A percentile compares a stretch with the other conserved stretches of the same genome.
Evolutionary conservation across 148 eudicot species (phyloP).

Genomic region (Silene conica): DNA sequence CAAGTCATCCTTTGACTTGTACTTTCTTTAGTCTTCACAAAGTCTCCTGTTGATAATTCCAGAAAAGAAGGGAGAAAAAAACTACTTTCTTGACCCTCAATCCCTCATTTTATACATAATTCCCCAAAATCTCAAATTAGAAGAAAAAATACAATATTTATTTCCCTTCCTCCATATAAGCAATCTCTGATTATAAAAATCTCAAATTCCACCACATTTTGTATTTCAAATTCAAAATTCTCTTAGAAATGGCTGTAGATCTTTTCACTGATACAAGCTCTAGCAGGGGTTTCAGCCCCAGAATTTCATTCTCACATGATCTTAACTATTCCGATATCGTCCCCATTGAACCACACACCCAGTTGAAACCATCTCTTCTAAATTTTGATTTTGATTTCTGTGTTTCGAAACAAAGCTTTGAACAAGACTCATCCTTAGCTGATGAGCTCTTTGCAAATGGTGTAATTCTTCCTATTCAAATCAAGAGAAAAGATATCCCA

Average conservation of each 20-base stretch:
- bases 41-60: background rate
- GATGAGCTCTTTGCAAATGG: conserved; percentile 84
- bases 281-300: conserved; percentile 48
- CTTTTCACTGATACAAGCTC: conserved; percentile 48
- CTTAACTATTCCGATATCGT: conserved; percentile 49
- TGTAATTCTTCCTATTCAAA: conserved; percentile 51
- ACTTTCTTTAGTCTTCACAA: background rate
- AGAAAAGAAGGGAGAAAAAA: background rate
- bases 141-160: background rate
- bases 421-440: conserved; percentile 56
- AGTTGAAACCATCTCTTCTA: conserved; percentile 31
- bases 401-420: conserved; percentile 31
- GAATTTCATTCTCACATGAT: conserved; percentile 87
- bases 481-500: conserved; percentile 31
- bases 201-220: conserved; percentile 3
- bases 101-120: no score
- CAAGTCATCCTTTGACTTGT: background rate
- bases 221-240: background rate
- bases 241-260: conserved; percentile 56
- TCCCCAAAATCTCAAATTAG: conserved; percentile 13
- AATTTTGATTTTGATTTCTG: conserved; percentile 72
- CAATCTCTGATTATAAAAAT: background rate
- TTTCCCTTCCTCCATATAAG: background rate
- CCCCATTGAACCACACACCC: conserved; percentile 56
- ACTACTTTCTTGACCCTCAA: conserved; percentile 18